phyloP scores from a whole-genome alignment of 352 stramenopile species.

The Phytophthora aleatoria region DNA sequence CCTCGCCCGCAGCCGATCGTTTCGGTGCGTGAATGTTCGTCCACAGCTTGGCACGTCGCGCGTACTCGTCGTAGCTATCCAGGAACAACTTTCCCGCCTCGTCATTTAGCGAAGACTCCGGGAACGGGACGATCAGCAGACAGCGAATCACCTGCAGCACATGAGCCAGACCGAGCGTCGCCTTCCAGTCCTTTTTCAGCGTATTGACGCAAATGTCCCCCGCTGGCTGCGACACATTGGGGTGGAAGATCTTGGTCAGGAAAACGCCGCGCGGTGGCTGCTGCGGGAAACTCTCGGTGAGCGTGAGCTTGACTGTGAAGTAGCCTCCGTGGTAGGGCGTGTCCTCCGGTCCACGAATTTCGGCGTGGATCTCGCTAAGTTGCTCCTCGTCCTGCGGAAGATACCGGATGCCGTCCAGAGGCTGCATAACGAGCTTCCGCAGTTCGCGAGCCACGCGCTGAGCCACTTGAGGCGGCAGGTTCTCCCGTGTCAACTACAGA shows the following conservation, averaged over 20 bases:
- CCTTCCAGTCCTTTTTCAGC: slow-evolving; percentile 98
- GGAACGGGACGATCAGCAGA: slow-evolving; percentile 99
- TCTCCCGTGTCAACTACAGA: slow-evolving; percentile 50
- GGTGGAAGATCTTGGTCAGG: slow-evolving; percentile 99
- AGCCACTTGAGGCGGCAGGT: slow-evolving; percentile 90
- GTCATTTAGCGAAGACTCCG: slow-evolving; percentile 98
- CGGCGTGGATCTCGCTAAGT: slow-evolving; percentile 93
- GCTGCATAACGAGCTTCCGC: slow-evolving; percentile 86
- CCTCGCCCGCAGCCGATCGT: slow-evolving; percentile 27
- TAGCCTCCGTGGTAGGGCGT: slow-evolving; percentile 97
- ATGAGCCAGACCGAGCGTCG: slow-evolving; percentile 94
- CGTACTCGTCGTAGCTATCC: slow-evolving; percentile 98
- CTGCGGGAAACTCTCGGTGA: slow-evolving; percentile 88
- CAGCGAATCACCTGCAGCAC: slow-evolving; percentile 98
- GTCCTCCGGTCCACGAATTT: slow-evolving; percentile 96
- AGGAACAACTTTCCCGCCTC: slow-evolving; percentile 99
- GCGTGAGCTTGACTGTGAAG: slow-evolving; percentile 96
- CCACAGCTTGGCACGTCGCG: slow-evolving; percentile 87
- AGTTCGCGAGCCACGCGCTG: slow-evolving; percentile 94
- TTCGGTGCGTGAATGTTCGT: slow-evolving; percentile 91
- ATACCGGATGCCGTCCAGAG: slow-evolving; percentile 93
- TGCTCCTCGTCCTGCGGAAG: slow-evolving; percentile 91
- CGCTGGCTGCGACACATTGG: slow-evolving; percentile 96
- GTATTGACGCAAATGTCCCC: slow-evolving; percentile 99
- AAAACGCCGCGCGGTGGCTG: slow-evolving; percentile 94